These are phyloP conservation scores for Ophiostoma perfectum DNA, from an alignment of 2,329 filamentous ascomycete genomes.

Conservation along the genomic window DNA sequence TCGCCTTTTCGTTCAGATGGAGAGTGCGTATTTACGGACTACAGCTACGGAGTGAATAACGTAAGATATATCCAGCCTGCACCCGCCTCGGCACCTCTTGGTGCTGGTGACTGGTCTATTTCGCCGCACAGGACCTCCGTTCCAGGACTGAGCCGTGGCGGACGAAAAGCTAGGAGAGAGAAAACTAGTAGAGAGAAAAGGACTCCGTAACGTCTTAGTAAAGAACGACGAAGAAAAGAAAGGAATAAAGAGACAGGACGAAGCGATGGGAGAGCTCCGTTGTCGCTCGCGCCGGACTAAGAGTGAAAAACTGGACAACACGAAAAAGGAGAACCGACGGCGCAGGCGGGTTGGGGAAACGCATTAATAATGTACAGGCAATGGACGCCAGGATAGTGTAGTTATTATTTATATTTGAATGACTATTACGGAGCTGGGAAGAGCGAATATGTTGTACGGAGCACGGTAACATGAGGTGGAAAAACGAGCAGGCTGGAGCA, in stretches of 20 bases:
- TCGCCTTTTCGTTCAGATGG: background rate
- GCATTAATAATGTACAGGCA: background rate
- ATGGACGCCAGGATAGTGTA: background rate
- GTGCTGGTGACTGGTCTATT: background rate
- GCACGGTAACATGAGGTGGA: background rate
- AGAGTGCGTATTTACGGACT: background rate
- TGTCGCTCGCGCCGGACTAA: slow-evolving; percentile 12
- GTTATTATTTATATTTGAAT: background rate
- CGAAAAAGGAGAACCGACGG: background rate
- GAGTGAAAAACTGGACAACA: slow-evolving; percentile 9
- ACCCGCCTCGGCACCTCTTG: background rate
- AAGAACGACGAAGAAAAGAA: background rate
- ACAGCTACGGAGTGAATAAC: background rate
- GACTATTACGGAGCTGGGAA: background rate
- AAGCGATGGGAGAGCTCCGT: background rate
- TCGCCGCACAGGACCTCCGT: too few relatives aligned
- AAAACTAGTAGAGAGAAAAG: too few relatives aligned
- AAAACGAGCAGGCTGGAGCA: slow-evolving; percentile 1
- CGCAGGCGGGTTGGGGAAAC: background rate
- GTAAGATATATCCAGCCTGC: background rate
- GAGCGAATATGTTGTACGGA: background rate
- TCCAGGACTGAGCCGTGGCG: too few relatives aligned
- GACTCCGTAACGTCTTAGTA: background rate
- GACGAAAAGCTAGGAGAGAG: too few relatives aligned
- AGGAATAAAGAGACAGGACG: background rate